Evolutionary conservation across 2,329 filamentous ascomycete genomes (phyloP).

Genomic region (Penicillium sp.): DNA sequence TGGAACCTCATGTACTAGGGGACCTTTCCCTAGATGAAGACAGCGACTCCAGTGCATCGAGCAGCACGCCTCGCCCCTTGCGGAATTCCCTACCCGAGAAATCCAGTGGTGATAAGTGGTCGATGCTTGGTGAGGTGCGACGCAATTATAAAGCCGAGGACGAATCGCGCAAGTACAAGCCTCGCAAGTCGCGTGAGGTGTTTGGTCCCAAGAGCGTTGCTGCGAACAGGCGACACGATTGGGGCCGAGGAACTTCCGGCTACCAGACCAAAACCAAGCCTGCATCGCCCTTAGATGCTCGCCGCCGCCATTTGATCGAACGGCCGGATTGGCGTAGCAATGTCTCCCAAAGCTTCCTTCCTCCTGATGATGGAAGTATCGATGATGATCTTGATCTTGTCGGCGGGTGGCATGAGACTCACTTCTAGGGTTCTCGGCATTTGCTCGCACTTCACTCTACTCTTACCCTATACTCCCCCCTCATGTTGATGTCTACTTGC

Average conservation of each 20-base stretch:
- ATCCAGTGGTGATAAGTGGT: conserved; percentile 74
- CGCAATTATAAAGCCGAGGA: conserved; percentile 57
- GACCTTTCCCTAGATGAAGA: conserved; percentile 59
- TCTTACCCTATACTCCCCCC: conserved; percentile 8
- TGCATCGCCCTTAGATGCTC: conserved; percentile 27
- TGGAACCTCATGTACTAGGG: conserved; percentile 17
- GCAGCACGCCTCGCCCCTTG: conserved; percentile 39
- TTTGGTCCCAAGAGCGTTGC: conserved; percentile 50
- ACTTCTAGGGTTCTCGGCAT: conserved; percentile 48
- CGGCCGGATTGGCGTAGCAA: conserved; percentile 50
- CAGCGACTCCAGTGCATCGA: conserved; percentile 51
- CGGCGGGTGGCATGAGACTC: conserved; percentile 79
- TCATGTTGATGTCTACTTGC: conserved; percentile 18
- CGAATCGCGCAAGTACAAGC: conserved; percentile 63
- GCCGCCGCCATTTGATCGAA: conserved; percentile 41
- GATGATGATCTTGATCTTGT: conserved; percentile 87
- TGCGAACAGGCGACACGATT: conserved; percentile 43
- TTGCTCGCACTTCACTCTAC: conserved; percentile 10
- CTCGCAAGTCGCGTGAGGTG: conserved; percentile 55
- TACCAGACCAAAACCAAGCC: conserved; percentile 39
- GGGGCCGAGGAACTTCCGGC: conserved; percentile 38
- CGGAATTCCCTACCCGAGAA: conserved; percentile 61
- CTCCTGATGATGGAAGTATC: conserved; percentile 52
- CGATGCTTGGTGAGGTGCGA: conserved; percentile 77
- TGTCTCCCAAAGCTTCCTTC: conserved; percentile 30